phyloP scores from a whole-genome alignment of 495 filamentous ascomycete species.

The Lentithecium fluviatile region DNA sequence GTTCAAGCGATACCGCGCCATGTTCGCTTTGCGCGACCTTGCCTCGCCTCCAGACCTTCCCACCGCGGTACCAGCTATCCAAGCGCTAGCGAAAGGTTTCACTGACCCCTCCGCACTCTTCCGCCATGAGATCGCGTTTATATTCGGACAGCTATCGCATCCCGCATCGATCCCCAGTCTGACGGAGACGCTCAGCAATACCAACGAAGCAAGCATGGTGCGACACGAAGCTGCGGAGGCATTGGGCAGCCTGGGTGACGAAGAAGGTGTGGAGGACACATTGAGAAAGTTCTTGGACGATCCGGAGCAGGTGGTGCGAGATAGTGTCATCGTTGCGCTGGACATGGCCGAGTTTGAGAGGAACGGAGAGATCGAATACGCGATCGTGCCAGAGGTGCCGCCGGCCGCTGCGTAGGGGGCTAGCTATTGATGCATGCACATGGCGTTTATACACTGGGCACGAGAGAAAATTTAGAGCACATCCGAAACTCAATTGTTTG shows the following conservation, averaged over 20 bases:
- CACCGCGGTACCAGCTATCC: slow-evolving; percentile 78
- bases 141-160: slow-evolving; percentile 93
- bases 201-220: slow-evolving; percentile 88
- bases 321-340: slow-evolving; percentile 90
- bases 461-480: not conserved
- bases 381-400: slow-evolving; percentile 66
- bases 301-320: slow-evolving; percentile 86
- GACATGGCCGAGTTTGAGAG: slow-evolving; percentile 99
- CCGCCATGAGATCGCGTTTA: slow-evolving; percentile 96
- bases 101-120: slow-evolving; percentile 88
- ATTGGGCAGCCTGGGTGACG: slow-evolving; percentile 90
- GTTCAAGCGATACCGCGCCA: slow-evolving; percentile 92
- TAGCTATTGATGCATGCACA: slow-evolving; percentile 10
- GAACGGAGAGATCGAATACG: slow-evolving; percentile 85
- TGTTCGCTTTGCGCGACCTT: slow-evolving; percentile 95
- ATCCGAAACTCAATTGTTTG: slow-evolving; percentile 53
- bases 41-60: slow-evolving; percentile 87
- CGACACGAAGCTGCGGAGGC: slow-evolving; percentile 97
- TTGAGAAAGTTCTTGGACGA: slow-evolving; percentile 84
- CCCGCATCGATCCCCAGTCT: slow-evolving; percentile 94
- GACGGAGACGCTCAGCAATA: slow-evolving; percentile 71
- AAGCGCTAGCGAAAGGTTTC: slow-evolving; percentile 83
- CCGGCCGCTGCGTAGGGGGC: slow-evolving; percentile 11
- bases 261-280: slow-evolving; percentile 85
- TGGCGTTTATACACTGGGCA: slow-evolving; percentile 8